Base-by-base conservation (phyloP, 2,329 filamentous ascomycete genomes). In the Xylariaceae sp. region DNA sequence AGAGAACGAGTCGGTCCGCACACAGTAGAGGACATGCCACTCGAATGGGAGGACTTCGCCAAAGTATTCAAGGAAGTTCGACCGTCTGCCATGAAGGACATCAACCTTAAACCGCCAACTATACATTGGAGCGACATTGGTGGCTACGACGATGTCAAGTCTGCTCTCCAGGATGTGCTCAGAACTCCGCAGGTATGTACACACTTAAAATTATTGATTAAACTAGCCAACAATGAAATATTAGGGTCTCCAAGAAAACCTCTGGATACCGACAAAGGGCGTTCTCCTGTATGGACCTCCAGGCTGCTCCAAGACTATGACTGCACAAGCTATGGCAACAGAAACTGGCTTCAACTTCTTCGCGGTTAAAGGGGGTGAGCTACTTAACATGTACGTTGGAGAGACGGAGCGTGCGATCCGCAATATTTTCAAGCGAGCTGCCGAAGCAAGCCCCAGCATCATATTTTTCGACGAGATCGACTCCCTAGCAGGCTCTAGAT, bases 381-480 rank as follows among this genome's bases (percentile, higher is more conserved):
- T 97, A 10, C 85, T 96, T 55, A 95, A 92, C 74, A 96, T 96
- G 90, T 97, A 97, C 72, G 92, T 97, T 15, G 93, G 93, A 57
- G 93, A 97, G 71, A 93, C 92, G 2, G 93, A 97, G 74, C 85
- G 91, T 9, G 87, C 88, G 6, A 82, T 97, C 35, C 85, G 93
- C 30, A 88, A 91, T 50, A 84, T 97, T 1, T 97, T 97, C 70
- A 82, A 87, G 47, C 89, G 92, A 63, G 93, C 93, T 1, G 82
- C 89, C 35, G 86, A 88, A n/a, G 92, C 92, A 7, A 86, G 87
- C 45, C 93, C 93, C 0, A 92, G 89, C 69, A 93, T 97, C 72
- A 92, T 97, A 64, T 97, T 97, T 79, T 96, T 97, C 62, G 92
- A 97, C 70, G 92, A 97, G 71, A 94, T 97, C 64, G 92, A 97